These are phyloP conservation scores for Aspergillus flavus DNA, from an alignment of 2,329 filamentous ascomycete genomes.

Conservation along the genomic window DNA sequence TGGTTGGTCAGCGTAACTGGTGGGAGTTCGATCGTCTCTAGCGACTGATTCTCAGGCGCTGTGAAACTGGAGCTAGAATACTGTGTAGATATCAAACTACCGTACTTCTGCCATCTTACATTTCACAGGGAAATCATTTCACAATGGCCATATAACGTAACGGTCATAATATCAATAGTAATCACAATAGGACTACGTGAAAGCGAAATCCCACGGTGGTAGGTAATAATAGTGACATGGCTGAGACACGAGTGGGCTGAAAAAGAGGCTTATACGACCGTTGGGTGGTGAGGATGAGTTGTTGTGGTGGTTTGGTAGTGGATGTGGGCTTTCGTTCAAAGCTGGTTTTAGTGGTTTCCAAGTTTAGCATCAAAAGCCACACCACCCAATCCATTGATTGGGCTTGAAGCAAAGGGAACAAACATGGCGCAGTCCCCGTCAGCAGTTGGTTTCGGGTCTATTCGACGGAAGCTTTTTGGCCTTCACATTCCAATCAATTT, in stretches of 20 bases:
- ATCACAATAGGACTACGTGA: background rate
- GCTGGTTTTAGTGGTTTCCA: slow-evolving; percentile 21
- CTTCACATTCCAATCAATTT: slow-evolving; percentile 3
- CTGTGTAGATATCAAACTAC: background rate
- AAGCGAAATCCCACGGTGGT: background rate
- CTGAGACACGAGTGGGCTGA: slow-evolving; percentile 11
- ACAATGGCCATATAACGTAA: background rate
- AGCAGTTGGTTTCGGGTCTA: slow-evolving; percentile 17
- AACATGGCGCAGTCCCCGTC: slow-evolving; percentile 21
- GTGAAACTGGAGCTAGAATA: background rate
- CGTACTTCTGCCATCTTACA: background rate
- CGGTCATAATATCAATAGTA: background rate
- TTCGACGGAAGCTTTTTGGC: slow-evolving; percentile 2
- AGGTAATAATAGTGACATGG: slow-evolving; percentile 11
- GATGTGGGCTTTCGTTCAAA: background rate
- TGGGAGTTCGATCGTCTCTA: background rate
- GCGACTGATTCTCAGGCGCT: background rate
- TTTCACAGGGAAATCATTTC: background rate
- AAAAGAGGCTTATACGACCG: slow-evolving; percentile 2
- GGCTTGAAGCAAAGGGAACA: slow-evolving; percentile 19
- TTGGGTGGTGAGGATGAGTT: slow-evolving; percentile 1
- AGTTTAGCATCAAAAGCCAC: slow-evolving; percentile 22
- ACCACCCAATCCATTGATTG: slow-evolving; percentile 4
- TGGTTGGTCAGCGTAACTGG: background rate
- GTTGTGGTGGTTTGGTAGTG: background rate